Evolutionary conservation across 2,329 filamentous ascomycete genomes (phyloP), one percentile per base, ranked within the genome.

Genomic region (Aspergillus brasiliensis): DNA sequence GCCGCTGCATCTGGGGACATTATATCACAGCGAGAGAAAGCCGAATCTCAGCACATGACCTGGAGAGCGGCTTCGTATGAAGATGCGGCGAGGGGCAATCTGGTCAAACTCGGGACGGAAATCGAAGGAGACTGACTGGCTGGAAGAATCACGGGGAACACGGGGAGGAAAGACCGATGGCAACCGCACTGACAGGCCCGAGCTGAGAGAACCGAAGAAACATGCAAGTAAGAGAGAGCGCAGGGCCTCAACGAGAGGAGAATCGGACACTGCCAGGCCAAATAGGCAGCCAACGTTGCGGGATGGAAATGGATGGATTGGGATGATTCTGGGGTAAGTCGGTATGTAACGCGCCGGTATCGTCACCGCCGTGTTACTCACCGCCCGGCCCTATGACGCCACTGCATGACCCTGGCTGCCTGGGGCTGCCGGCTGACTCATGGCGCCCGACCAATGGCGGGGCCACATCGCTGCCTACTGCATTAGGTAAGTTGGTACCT

Each of bases 1-100:
- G 71, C 68, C 65, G 72, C 71, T 73, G 74, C 70, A 72, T 75
- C 71, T 58, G 73, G 67, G 68, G 71, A 70, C 75, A 77, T 77
- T 69, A 65, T 76, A 67, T 65, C 67, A 63, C 51, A 55, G 58
- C 58, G 38, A 54, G 48, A n/a, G 57, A 46, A 60, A 53, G 55
- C 31, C 31, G 44, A 56, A 53, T 55, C 55, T 69, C 65, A 74
- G 60, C 62, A 62, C 73, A 75, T 76, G 61, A 60, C 67, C 60
- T 46, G 34, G 17, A 55, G 38, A 44, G 38, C 27, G 25, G 53
- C 27, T 57, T 59, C 34, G 13, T 42, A 40, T n/a, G 56, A 17
- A n/a, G 54, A 52, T 44, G 55, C 44, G 53, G 31, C 31, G 31
- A 34, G 31, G 31, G 37, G 51, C 46, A 42, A 15, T 38, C 42